A percentile compares a stretch with the other conserved stretches of the same genome.
phyloP scores from a whole-genome alignment of 306 rosid genomes.

The Pueraria montana region DNA sequence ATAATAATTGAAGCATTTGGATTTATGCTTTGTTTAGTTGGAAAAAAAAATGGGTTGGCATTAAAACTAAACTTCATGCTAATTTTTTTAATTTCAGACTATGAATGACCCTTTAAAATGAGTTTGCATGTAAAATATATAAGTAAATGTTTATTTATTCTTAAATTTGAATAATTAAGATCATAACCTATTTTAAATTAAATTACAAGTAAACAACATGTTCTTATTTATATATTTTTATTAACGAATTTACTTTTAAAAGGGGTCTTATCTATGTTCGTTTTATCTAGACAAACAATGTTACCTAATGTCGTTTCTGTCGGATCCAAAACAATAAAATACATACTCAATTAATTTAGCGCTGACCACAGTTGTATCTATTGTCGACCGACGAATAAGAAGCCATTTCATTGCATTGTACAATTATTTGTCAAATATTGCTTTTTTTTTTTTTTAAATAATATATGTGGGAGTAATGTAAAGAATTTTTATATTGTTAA shows the following conservation, averaged over 20 bases:
- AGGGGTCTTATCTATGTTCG: neutral
- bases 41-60: neutral
- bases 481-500: neutral
- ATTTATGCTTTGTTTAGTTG: neutral
- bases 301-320: conserved; percentile 5
- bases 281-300: neutral
- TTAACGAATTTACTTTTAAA: neutral
- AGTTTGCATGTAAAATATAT: neutral
- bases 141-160: neutral
- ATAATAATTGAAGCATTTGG: neutral
- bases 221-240: neutral
- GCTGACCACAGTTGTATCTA: neutral
- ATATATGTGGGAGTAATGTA: too few relatives aligned
- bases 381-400: neutral
- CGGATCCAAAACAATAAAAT: conserved; percentile 25
- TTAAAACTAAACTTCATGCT: neutral
- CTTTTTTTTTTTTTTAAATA: too few relatives aligned
- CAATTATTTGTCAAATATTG: neutral
- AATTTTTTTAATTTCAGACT: neutral
- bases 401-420: neutral
- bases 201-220: neutral
- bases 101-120: neutral
- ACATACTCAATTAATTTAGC: neutral
- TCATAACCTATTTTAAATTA: neutral
- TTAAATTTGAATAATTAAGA: neutral